Percentiles rank a stretch among this genome's conserved stretches.
These are phyloP conservation scores for Sphaerosporella brunnea DNA, from an alignment of 495 filamentous ascomycete genomes.

Conservation along the genomic window DNA sequence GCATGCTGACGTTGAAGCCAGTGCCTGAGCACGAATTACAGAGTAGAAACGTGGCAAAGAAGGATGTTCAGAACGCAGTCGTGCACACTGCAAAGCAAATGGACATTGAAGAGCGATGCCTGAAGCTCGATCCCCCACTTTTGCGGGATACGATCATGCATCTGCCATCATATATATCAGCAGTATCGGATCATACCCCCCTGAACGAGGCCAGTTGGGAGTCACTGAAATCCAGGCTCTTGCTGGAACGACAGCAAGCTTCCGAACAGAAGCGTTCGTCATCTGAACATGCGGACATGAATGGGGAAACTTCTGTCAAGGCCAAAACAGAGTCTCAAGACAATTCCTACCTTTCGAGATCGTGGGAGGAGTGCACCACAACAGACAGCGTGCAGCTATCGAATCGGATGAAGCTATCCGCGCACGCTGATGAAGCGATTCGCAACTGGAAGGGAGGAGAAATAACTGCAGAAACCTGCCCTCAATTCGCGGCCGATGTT, in stretches of 20 bases:
- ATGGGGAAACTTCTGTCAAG: neutral
- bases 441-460: conserved; percentile 43
- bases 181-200: conserved; percentile 44
- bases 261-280: neutral
- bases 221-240: conserved; percentile 31
- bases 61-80: neutral
- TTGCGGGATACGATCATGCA: conserved; percentile 39
- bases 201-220: conserved; percentile 49
- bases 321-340: neutral
- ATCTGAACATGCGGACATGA: too few species aligned
- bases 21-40: neutral
- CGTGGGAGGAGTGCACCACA: neutral
- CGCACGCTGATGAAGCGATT: conserved; percentile 48
- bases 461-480: conserved; percentile 38
- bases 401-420: conserved; percentile 39
- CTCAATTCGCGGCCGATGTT: conserved; percentile 48
- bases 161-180: conserved; percentile 52
- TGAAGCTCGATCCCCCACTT: conserved; percentile 44
- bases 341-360: neutral
- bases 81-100: conserved; percentile 7
- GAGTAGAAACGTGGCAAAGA: neutral
- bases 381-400: conserved; percentile 36
- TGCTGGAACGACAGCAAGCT: neutral
- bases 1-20: conserved; percentile 2
- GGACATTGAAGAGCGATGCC: conserved; percentile 51